Evolutionary conservation across 139 green algal species (phyloP).

Genomic region (Astrephomene gubernaculifera): DNA sequence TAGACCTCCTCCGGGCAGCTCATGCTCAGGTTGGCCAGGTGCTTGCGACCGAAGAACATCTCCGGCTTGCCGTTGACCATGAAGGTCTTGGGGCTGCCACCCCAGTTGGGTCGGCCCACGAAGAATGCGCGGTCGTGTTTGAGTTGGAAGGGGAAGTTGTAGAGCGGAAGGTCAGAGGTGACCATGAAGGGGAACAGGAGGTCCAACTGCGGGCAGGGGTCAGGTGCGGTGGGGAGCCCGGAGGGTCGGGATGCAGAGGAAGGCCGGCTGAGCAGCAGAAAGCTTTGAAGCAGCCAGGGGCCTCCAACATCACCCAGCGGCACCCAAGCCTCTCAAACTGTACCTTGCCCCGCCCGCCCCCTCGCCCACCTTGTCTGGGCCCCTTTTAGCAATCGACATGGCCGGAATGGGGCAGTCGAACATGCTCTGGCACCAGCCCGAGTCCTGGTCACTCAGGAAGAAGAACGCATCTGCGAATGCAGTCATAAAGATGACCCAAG

Average conservation of each 20-base stretch:
- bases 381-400: background rate
- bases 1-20: background rate
- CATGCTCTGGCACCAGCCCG: background rate
- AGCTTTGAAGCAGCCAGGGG: background rate
- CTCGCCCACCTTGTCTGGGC: background rate
- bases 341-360: background rate
- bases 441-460: background rate
- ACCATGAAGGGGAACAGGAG: slow-evolving; percentile 1
- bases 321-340: background rate
- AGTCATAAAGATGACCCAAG: background rate
- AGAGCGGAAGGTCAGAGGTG: background rate
- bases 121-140: slow-evolving; percentile 20
- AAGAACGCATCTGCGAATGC: background rate
- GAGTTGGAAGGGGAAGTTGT: background rate
- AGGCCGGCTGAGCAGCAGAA: background rate
- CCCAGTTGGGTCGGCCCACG: background rate
- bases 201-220: background rate
- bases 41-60: background rate
- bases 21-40: background rate
- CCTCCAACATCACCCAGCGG: background rate
- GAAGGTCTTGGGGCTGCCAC: background rate
- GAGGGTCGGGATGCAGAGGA: background rate
- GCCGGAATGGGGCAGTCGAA: background rate
- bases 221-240: background rate
- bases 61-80: background rate